Conservation (phyloP, 331 rosid species). For the Quercus phellos region DNA sequence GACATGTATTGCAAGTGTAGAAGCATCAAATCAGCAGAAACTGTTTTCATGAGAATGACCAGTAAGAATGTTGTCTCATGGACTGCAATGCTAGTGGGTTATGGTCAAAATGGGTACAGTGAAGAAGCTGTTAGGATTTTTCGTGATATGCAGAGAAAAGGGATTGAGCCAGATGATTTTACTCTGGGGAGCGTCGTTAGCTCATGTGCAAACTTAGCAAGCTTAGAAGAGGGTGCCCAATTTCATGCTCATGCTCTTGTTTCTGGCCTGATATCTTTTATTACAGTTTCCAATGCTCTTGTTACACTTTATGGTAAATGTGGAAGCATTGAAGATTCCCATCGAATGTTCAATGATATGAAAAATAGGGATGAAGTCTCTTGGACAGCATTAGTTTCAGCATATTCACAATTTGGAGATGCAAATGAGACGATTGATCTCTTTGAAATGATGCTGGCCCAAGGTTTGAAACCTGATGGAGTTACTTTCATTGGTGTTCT, state of each 20-base stretch:
- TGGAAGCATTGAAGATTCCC: conserved; percentile 65
- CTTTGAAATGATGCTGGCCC: conserved; percentile 59
- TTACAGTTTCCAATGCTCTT: conserved; percentile 74
- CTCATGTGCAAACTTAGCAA: conserved; percentile 84
- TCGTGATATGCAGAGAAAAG: conserved; percentile 65
- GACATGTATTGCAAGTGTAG: conserved; percentile 86
- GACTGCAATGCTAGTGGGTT: conserved; percentile 85
- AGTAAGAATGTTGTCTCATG: conserved; percentile 72
- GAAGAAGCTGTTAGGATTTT: conserved; percentile 78
- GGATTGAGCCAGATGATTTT: conserved; percentile 69
- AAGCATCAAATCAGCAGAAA: conserved; percentile 54
- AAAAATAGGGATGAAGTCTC: conserved; percentile 61
- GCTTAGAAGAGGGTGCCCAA: conserved; percentile 87
- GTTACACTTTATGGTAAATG: conserved; percentile 75
- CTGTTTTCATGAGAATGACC: conserved; percentile 61
- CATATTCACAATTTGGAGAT: conserved; percentile 69
- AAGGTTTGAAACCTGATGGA: conserved; percentile 60
- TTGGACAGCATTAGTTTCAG: conserved; percentile 88
- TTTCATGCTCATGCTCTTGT: conserved; percentile 66
- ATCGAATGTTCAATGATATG: conserved; percentile 60
- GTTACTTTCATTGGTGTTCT: conserved; percentile 81
- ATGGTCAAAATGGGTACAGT: conserved; percentile 71
- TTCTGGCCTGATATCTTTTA: conserved; percentile 58
- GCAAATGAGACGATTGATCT: conserved; percentile 57
- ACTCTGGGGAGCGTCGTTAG: conserved; percentile 79